These are phyloP conservation scores for Saturnispora serradocipensis DNA, from an alignment of 805 yeast genomes.

Conservation along the genomic window DNA sequence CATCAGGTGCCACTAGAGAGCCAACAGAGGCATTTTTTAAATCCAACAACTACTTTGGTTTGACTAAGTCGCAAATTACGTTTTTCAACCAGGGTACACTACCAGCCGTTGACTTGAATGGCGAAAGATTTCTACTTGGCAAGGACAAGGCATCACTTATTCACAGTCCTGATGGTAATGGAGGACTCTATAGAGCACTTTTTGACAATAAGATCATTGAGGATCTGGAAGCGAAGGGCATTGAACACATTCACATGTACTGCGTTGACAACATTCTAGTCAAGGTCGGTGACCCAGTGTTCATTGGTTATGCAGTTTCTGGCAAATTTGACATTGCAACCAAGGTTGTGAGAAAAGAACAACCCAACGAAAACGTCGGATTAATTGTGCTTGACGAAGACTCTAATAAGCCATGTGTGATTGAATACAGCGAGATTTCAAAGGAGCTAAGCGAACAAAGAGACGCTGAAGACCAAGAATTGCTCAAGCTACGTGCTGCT, in stretches of 20 bases:
- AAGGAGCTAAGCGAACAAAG: conserved; percentile 55
- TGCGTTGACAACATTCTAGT: conserved; percentile 94
- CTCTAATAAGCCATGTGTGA: conserved; percentile 67
- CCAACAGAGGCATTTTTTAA: conserved; percentile 67
- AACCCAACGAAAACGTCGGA: conserved; percentile 84
- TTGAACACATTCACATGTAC: conserved; percentile 90
- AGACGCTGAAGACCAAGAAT: conserved; percentile 38
- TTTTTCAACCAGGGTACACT: conserved; percentile 93
- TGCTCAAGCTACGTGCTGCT: conserved; percentile 75
- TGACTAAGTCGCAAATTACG: conserved; percentile 45
- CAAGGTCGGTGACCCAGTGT: conserved; percentile 85
- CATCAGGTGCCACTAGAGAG: conserved; percentile 76
- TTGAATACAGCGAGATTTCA: conserved; percentile 89
- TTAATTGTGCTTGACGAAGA: conserved; percentile 65
- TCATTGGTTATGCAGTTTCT: conserved; percentile 73
- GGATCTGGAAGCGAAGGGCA: conserved; percentile 58
- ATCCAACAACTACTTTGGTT: conserved; percentile 61
- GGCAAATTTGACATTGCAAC: conserved; percentile 72
- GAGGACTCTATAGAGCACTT: conserved; percentile 88
- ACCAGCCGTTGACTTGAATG: conserved; percentile 75
- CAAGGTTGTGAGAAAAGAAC: conserved; percentile 89
- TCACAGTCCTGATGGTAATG: conserved; percentile 96
- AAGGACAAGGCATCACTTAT: conserved; percentile 48
- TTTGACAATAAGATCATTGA: conserved; percentile 51
- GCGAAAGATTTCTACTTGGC: conserved; percentile 53